Percentiles rank a stretch among this genome's conserved stretches.
These are phyloP conservation scores for Ramularia endophylla DNA, from an alignment of 2,329 filamentous ascomycete species.

Conservation along the genomic window DNA sequence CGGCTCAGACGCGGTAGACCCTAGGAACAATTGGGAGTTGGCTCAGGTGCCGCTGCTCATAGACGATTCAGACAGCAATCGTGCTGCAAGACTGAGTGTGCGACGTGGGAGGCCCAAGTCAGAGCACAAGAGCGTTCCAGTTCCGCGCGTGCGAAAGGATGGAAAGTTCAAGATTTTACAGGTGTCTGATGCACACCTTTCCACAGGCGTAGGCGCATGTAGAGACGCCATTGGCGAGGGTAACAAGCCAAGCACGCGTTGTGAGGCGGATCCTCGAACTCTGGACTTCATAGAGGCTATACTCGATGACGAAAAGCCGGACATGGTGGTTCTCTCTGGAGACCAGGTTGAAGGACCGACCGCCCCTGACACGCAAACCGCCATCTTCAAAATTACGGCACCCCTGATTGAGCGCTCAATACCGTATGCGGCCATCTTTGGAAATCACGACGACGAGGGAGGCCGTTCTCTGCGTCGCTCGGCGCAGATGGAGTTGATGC, in stretches of 20 bases:
- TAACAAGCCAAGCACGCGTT: constrained; percentile 43
- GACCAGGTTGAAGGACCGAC: constrained; percentile 96
- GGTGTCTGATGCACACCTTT: constrained; percentile 87
- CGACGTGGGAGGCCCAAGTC: constrained; percentile 63
- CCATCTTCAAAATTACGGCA: constrained; percentile 88
- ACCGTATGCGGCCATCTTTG: constrained; percentile 90
- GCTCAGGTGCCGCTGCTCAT: constrained; percentile 68
- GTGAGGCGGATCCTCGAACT: constrained; percentile 86
- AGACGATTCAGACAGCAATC: constrained; percentile 54
- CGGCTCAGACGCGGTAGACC: constrained; percentile 85
- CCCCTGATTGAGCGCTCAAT: constrained; percentile 81
- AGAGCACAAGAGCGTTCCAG: constrained; percentile 54
- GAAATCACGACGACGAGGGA: constrained; percentile 94
- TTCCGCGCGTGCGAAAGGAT: constrained; percentile 74
- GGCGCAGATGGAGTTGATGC: constrained; percentile 77
- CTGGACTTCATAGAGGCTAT: constrained; percentile 80
- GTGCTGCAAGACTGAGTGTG: constrained; percentile 70
- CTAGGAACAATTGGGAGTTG: constrained; percentile 76
- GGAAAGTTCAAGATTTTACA: constrained; percentile 98
- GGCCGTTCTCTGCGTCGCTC: constrained; percentile 55
- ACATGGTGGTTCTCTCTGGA: constrained; percentile 84
- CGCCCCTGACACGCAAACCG: constrained; percentile 82
- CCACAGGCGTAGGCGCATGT: constrained; percentile 79
- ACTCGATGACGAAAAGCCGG: constrained; percentile 87
- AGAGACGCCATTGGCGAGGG: constrained; percentile 67